Evolutionary conservation across 495 filamentous ascomycete species (phyloP).

Genomic region (Tuber magnatum): DNA sequence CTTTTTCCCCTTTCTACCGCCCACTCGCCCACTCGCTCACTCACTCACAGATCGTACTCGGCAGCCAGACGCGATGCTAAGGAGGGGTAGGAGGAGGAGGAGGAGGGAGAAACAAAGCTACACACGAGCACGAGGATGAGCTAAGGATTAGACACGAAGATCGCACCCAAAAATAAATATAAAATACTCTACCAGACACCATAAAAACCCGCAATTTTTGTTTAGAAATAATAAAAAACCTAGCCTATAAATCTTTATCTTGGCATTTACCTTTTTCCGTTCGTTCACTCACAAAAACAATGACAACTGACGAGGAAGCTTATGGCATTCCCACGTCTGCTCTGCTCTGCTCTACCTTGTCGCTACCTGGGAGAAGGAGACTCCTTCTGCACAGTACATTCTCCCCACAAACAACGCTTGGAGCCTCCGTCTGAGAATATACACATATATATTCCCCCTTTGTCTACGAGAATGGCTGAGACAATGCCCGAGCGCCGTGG

Average conservation of each 20-base stretch:
- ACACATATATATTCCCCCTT: background rate
- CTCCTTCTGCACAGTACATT: background rate
- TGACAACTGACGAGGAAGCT: slow-evolving; percentile 1
- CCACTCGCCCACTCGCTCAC: background rate
- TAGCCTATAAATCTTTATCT: background rate
- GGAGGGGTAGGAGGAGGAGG: background rate
- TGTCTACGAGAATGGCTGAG: background rate
- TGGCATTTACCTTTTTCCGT: background rate
- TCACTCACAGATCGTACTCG: background rate
- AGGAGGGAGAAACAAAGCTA: background rate
- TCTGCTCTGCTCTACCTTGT: background rate
- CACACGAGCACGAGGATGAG: background rate
- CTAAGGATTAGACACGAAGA: background rate
- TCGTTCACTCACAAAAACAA: background rate
- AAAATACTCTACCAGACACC: slow-evolving; percentile 1
- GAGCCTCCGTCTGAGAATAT: background rate
- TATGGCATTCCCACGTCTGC: background rate
- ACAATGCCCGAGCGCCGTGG: slow-evolving; percentile 21
- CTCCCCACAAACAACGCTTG: background rate
- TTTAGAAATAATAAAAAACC: background rate
- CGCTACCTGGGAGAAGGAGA: background rate
- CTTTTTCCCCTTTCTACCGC: background rate
- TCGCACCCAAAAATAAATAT: background rate
- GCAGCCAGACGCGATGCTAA: background rate
- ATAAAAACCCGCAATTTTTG: background rate